phyloP scores from a whole-genome alignment of 257 asterid species.

The Ilex aquifolium region DNA sequence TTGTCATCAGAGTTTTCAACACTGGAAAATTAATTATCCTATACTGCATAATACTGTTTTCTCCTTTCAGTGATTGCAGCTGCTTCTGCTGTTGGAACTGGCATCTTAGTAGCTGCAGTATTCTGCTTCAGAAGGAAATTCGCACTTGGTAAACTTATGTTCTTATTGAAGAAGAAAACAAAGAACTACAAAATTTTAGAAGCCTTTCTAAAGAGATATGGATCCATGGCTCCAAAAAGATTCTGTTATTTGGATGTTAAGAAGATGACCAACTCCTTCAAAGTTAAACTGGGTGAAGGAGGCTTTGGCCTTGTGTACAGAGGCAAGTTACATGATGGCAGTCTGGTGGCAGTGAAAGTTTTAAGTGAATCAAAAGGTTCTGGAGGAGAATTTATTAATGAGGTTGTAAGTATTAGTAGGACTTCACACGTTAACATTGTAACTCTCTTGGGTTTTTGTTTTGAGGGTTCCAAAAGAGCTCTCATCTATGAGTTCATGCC shows the following conservation, averaged over 20 bases:
- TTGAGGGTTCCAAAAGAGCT: conserved; percentile 26
- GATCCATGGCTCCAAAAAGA: conserved; percentile 12
- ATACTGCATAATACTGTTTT: too few relatives aligned
- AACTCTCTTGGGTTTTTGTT: conserved; percentile 27
- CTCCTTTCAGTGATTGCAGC: not conserved
- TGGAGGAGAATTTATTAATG: conserved; percentile 29
- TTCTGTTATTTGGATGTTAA: conserved; percentile 16
- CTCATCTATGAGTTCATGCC: conserved; percentile 27
- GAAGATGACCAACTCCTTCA: conserved; percentile 18
- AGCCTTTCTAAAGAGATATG: conserved; percentile 12
- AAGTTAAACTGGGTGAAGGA: conserved; percentile 17
- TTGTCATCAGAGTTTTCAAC: too few relatives aligned
- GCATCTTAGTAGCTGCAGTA: not conserved
- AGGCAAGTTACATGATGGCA: conserved; percentile 14
- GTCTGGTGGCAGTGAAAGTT: conserved; percentile 21
- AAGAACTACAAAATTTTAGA: conserved; percentile 4
- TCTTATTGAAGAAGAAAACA: not conserved
- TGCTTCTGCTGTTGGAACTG: not conserved
- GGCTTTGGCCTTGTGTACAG: conserved; percentile 26
- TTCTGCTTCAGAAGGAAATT: not conserved
- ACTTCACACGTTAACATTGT: conserved; percentile 29
- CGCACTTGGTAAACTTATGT: too few relatives aligned
- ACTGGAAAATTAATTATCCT: too few relatives aligned
- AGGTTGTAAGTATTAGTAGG: conserved; percentile 19
- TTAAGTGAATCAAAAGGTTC: conserved; percentile 8